Percentiles rank a stretch among this genome's conserved stretches.
These are phyloP conservation scores for Phytophthora pini DNA, from an alignment of 352 stramenopile species.

Conservation along the genomic window DNA sequence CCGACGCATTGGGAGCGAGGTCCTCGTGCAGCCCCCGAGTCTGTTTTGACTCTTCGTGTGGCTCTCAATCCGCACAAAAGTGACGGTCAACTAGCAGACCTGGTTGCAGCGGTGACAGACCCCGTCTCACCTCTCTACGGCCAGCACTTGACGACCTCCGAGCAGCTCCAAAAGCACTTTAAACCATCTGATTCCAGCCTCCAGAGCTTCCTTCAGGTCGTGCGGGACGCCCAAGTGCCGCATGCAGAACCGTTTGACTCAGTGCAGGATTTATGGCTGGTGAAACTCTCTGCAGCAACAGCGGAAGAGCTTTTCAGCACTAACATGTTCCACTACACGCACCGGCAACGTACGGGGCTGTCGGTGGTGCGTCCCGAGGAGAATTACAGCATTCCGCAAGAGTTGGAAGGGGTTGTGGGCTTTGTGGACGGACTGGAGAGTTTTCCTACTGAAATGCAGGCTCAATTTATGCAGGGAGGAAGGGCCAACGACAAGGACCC, in stretches of 20 bases:
- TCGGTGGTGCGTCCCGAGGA: conserved; percentile 53
- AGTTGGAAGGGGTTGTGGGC: conserved; percentile 47
- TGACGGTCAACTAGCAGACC: conserved; percentile 41
- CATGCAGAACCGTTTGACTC: conserved; percentile 17
- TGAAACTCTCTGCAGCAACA: conserved; percentile 46
- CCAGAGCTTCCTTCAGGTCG: conserved; percentile 17
- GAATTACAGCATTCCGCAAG: conserved; percentile 45
- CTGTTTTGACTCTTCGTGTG: conserved; percentile 45
- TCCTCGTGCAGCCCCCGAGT: conserved; percentile 31
- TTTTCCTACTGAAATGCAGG: conserved; percentile 74
- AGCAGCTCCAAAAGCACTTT: conserved; percentile 53
- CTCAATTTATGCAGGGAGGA: conserved; percentile 47
- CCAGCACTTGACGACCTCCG: conserved; percentile 38
- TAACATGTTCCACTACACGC: conserved; percentile 56
- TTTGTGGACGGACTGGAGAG: conserved; percentile 78
- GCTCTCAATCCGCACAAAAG: conserved; percentile 40
- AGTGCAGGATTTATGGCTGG: conserved; percentile 53
- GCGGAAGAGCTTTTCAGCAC: conserved; percentile 65
- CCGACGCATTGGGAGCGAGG: conserved; percentile 33
- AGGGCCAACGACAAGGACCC: conserved; percentile 38
- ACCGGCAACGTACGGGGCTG: conserved; percentile 32
- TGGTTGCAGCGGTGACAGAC: conserved; percentile 56
- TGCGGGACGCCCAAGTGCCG: conserved; percentile 18
- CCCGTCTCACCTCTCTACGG: conserved; percentile 58
- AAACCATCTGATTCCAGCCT: conserved; percentile 29